Percentiles rank a stretch among this genome's conserved stretches.
These are phyloP conservation scores for Cydonia oblonga DNA, from an alignment of 331 rosid species.

Conservation along the genomic window DNA sequence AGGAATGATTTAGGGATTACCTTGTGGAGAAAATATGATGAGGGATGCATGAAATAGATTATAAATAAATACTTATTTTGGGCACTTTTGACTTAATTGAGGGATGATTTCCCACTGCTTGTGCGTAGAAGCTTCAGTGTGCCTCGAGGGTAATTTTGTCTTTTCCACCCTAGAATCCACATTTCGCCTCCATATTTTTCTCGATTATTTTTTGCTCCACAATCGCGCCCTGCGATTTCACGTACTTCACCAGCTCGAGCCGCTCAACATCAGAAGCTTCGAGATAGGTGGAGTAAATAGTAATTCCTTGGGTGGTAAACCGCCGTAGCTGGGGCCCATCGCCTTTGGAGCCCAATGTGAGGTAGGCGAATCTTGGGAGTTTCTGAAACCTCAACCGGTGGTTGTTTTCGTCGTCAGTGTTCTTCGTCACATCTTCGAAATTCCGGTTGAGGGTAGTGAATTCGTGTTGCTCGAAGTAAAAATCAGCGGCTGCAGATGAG, in stretches of 20 bases:
- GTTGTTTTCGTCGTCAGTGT: not conserved
- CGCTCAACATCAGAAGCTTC: constrained; percentile 75
- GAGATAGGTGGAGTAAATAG: constrained; percentile 70
- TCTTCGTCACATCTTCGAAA: not conserved
- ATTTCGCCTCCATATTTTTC: too few relatives aligned
- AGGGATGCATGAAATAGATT: too few relatives aligned
- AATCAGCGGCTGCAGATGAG: constrained; percentile 11
- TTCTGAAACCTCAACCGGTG: constrained; percentile 27
- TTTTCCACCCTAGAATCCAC: too few relatives aligned
- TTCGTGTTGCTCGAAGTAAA: constrained; percentile 8
- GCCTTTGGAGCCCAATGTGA: constrained; percentile 51
- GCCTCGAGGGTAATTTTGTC: too few relatives aligned
- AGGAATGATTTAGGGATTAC: too few relatives aligned
- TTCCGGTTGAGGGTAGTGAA: constrained; percentile 7
- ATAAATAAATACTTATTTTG: too few relatives aligned
- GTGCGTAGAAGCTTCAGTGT: too few relatives aligned
- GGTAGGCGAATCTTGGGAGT: constrained; percentile 67
- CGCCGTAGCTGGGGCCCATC: constrained; percentile 47
- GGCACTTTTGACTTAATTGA: too few relatives aligned
- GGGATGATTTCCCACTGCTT: too few relatives aligned
- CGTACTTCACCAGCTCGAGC: constrained; percentile 58
- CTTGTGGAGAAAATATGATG: too few relatives aligned
- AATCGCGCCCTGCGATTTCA: constrained; percentile 37
- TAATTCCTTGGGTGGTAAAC: constrained; percentile 70
- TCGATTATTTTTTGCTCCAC: too few relatives aligned